Base-by-base conservation (phyloP, 768 basidiomycete species). In the Suillus paluster region DNA sequence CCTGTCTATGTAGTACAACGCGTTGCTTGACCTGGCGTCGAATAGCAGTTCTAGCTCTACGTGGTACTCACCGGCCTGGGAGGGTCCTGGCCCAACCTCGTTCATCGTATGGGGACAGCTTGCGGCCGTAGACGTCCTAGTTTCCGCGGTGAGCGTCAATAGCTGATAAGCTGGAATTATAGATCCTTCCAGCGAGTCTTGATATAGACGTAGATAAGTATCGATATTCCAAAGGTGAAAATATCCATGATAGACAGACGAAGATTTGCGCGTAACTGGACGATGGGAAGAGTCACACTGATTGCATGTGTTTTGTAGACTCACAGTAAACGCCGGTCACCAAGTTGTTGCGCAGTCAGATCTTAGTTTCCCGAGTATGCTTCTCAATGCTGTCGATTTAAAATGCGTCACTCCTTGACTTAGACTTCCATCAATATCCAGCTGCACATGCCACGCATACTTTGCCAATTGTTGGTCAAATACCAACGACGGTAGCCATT, bases 31-130 rank as follows among this genome's bases (percentile, higher is more conserved):
- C 46, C 52, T 63, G 21, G 59, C 23, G 7, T 60, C 59, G 12
- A 56, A 17, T 30, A 63, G 54, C 15, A 48, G 54, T 15, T 60
- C 44, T 12, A 53, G 46, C 44, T 33, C 54, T 34, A 42, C 33
- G 25, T 57, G 60, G 63, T 63, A 50, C 45, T 61, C 36, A n/a
- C 63, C 60, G 8, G 63, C 59, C 15, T 64, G 58, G 62, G 33
- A n/a, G 25, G 49, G 62, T 21, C 62, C 62, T 38, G 57, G 23
- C 14, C 62, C 57, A 27, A 33, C 33, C 23, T 60, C 59, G 46
- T 38, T 60, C 49, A 53, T 58, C 56, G 33, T 54, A 7, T 61
- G 60, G 46, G 46, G 63, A 12, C 60, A 61, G 27, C 53, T 62
- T 39, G 60, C 54, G 27, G 53, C 46, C 2, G 21, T 33, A 6